phyloP scores from a whole-genome alignment of 2,329 filamentous ascomycete species.

The Ascochyta koolunga region DNA sequence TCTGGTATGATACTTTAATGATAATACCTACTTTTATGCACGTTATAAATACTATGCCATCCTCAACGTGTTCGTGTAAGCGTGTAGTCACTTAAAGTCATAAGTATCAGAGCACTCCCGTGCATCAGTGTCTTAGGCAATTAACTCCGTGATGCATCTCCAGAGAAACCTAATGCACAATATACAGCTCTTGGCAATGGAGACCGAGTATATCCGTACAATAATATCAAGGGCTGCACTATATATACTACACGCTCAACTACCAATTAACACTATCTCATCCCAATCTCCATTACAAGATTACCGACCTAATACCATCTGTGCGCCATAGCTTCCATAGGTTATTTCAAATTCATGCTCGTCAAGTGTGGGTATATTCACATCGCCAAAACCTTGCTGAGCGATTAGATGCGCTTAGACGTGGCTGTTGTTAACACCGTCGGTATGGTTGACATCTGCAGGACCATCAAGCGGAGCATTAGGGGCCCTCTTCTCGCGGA shows the following conservation, averaged over 20 bases:
- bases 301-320: not conserved
- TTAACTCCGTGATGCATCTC: too few species aligned
- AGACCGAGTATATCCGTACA: not conserved
- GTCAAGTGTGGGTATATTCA: slow-evolving; percentile 1
- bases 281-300: not conserved
- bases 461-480: slow-evolving; percentile 5
- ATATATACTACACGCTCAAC: not conserved
- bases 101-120: too few species aligned
- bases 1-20: slow-evolving; percentile 7
- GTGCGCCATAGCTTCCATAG: too few species aligned
- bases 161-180: too few species aligned
- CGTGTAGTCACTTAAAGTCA: too few species aligned
- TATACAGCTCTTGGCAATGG: not conserved
- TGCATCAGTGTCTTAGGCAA: too few species aligned
- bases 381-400: not conserved
- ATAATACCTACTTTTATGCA: slow-evolving; percentile 1
- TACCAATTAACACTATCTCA: not conserved
- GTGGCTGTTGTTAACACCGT: not conserved
- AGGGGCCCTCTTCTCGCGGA: slow-evolving; percentile 28
- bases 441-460: not conserved
- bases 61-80: too few species aligned
- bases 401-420: not conserved
- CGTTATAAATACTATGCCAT: too few species aligned
- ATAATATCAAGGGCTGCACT: not conserved
- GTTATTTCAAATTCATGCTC: not conserved